phyloP scores from a whole-genome alignment of 805 yeast genomes.

The Saturnispora kantuleensis region DNA sequence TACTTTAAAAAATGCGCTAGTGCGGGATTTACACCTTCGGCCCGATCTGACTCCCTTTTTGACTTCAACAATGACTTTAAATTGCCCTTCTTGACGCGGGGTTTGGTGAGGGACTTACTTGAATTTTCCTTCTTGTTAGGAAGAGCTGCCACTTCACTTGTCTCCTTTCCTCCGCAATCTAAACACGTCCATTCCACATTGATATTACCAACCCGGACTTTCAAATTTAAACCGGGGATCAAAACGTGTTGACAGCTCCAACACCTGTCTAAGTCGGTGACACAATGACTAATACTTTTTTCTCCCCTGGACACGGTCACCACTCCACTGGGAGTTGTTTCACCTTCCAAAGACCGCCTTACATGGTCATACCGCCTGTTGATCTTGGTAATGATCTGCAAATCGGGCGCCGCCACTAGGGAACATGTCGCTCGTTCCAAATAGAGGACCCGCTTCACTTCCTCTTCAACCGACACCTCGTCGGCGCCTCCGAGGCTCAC shows the following conservation, averaged over 20 bases:
- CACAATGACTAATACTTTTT: background rate
- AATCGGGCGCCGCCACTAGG: background rate
- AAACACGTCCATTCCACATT: constrained; percentile 3
- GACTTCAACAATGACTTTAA: constrained; percentile 3
- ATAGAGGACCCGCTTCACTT: constrained; percentile 1
- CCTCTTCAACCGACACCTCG: background rate
- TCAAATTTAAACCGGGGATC: constrained; percentile 12
- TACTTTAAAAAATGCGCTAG: background rate
- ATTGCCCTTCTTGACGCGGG: background rate
- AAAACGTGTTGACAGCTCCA: constrained; percentile 8
- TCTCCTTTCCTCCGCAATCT: background rate
- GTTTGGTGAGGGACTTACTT: background rate
- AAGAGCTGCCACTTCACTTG: background rate
- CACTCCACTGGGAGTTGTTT: background rate
- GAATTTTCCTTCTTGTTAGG: background rate
- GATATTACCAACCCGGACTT: constrained; percentile 11
- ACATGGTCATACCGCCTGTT: background rate
- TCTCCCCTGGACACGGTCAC: background rate
- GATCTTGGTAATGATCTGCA: background rate
- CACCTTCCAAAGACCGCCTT: background rate
- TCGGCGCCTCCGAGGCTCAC: background rate
- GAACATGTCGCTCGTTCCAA: constrained; percentile 1
- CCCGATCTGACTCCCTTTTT: constrained; percentile 1
- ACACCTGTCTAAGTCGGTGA: constrained; percentile 4
- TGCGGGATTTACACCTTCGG: constrained; percentile 6